Conservation (phyloP, 305 asterid species). For the Solanum hybrid region DNA sequence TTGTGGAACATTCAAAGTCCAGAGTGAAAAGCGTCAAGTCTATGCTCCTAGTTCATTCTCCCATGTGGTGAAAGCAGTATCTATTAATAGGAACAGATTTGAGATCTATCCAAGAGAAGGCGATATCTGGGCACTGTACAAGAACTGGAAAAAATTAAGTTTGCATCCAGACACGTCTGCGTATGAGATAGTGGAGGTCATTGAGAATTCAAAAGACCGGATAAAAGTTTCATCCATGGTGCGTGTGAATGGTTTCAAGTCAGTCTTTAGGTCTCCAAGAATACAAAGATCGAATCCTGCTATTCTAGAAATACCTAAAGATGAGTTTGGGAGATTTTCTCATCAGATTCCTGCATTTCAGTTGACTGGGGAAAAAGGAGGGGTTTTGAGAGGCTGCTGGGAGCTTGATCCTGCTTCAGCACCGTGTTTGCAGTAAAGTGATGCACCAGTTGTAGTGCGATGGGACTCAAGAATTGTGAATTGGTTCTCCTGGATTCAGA, state of each 20-base stretch:
- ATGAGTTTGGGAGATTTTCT: constrained; percentile 16
- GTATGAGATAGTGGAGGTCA: constrained; percentile 16
- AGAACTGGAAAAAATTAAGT: neutral
- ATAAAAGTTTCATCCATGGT: constrained; percentile 13
- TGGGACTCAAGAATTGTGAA: neutral
- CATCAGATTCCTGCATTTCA: constrained; percentile 20
- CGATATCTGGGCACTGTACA: constrained; percentile 23
- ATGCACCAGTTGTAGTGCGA: neutral
- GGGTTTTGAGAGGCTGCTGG: constrained; percentile 13
- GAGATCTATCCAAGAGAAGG: constrained; percentile 17
- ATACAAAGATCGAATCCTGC: constrained; percentile 1
- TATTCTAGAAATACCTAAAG: neutral
- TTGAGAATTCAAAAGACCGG: neutral
- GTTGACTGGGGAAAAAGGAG: constrained; percentile 8
- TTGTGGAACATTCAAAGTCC: constrained; percentile 11
- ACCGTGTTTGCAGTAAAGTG: constrained; percentile 1
- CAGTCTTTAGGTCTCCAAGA: constrained; percentile 12
- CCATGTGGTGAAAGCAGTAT: constrained; percentile 9
- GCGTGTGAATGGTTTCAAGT: constrained; percentile 3
- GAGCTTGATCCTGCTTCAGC: constrained; percentile 21
- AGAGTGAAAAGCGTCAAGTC: neutral
- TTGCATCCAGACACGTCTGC: constrained; percentile 9
- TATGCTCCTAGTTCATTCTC: constrained; percentile 13
- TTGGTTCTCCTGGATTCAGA: neutral
- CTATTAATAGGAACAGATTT: neutral